These are phyloP conservation scores for Entrophospora sp. DNA, from an alignment of 192 early-diverging fungal species.

Conservation along the genomic window DNA sequence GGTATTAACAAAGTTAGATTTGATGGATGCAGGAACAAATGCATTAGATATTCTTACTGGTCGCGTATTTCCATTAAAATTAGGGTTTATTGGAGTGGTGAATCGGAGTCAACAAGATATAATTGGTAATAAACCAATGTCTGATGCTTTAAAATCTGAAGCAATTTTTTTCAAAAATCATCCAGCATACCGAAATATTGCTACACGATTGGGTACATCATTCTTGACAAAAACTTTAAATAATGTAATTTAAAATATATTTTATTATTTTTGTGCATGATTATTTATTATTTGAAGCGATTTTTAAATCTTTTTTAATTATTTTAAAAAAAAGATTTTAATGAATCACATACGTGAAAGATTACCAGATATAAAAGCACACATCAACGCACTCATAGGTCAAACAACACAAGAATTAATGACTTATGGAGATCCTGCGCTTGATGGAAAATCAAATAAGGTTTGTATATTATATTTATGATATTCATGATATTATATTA, in stretches of 20 bases:
- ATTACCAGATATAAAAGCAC: slow-evolving; percentile 67
- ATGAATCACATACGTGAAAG: slow-evolving; percentile 74
- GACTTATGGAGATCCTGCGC: slow-evolving; percentile 52
- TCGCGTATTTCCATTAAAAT: slow-evolving; percentile 63
- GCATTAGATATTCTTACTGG: slow-evolving; percentile 73
- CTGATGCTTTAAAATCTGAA: slow-evolving; percentile 57
- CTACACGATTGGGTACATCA: slow-evolving; percentile 62
- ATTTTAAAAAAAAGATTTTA: slow-evolving; percentile 40
- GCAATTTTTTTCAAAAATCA: slow-evolving; percentile 62
- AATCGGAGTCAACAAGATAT: slow-evolving; percentile 82
- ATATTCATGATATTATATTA: background rate
- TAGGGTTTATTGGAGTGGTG: slow-evolving; percentile 76
- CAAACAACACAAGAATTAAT: slow-evolving; percentile 68
- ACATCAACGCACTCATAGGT: slow-evolving; percentile 64
- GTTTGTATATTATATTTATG: slow-evolving; percentile 21
- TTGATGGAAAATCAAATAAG: slow-evolving; percentile 39
- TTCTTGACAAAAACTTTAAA: slow-evolving; percentile 63
- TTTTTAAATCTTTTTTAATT: background rate
- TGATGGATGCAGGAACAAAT: slow-evolving; percentile 80
- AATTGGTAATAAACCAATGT: slow-evolving; percentile 58
- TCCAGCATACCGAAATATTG: slow-evolving; percentile 61
- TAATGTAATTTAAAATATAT: slow-evolving; percentile 26
- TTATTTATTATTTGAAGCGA: background rate
- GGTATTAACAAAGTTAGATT: slow-evolving; percentile 73
- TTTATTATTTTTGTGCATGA: background rate